phyloP scores from a whole-genome alignment of 2,329 filamentous ascomycete genomes.

The Elsinoe fawcettii region DNA sequence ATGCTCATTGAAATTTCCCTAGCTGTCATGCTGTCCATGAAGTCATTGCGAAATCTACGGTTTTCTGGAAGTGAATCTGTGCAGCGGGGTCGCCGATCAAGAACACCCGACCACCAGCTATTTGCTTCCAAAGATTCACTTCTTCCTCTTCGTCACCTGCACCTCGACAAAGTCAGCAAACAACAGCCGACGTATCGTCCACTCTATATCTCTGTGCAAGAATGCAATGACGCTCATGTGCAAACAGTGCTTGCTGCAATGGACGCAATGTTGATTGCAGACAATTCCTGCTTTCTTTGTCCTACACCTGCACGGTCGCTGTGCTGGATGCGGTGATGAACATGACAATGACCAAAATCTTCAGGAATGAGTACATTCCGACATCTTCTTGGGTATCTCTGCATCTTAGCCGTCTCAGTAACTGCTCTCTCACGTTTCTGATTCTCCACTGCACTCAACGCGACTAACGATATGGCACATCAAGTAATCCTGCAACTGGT shows the following conservation, averaged over 20 bases:
- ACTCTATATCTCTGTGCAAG: too few species aligned
- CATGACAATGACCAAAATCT: background rate
- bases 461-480: background rate
- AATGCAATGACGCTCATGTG: too few species aligned
- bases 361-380: background rate
- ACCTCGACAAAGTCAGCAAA: too few species aligned
- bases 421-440: background rate
- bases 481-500: background rate
- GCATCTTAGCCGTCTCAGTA: background rate
- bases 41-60: slow-evolving; percentile 7
- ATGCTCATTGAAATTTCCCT: slow-evolving; percentile 2
- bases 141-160: too few species aligned
- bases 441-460: too few species aligned
- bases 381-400: too few species aligned
- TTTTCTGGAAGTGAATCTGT: background rate
- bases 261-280: background rate
- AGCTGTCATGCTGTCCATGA: background rate
- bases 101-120: too few species aligned
- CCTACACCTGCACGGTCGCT: background rate
- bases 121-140: too few species aligned
- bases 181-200: too few species aligned
- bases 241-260: too few species aligned
- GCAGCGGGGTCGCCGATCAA: background rate
- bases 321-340: background rate
- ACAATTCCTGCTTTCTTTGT: background rate